Evolutionary conservation across 352 stramenopile genomes (phyloP).

Genomic region (Phytophthora pseudosyringae): DNA sequence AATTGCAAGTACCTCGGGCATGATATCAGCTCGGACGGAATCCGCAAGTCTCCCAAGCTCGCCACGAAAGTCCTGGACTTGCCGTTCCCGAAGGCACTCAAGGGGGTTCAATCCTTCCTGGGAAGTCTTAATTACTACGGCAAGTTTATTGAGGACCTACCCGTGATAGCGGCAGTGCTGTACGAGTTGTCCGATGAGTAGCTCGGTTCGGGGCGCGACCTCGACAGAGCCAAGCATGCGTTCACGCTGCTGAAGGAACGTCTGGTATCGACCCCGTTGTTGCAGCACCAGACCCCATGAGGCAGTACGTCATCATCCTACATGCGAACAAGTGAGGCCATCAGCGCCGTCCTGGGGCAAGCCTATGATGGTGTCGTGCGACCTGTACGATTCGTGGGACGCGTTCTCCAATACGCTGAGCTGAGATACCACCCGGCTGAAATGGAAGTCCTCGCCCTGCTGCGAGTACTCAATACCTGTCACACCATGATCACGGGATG

Average conservation of each 20-base stretch:
- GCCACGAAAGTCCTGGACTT: slow-evolving; percentile 4
- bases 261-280: slow-evolving; percentile 18
- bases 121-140: slow-evolving; percentile 33
- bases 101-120: slow-evolving; percentile 28
- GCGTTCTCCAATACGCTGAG: slow-evolving; percentile 10
- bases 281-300: slow-evolving; percentile 16
- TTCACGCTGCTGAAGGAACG: slow-evolving; percentile 38
- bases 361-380: slow-evolving; percentile 31
- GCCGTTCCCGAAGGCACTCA: slow-evolving; percentile 8
- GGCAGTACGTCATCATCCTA: slow-evolving; percentile 28
- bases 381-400: slow-evolving; percentile 29
- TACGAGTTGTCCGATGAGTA: not conserved
- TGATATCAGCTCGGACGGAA: slow-evolving; percentile 10
- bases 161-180: slow-evolving; percentile 8
- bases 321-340: slow-evolving; percentile 24
- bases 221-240: too few relatives aligned
- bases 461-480: slow-evolving; percentile 8
- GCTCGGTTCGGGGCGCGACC: too few relatives aligned
- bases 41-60: slow-evolving; percentile 11
- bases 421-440: slow-evolving; percentile 5
- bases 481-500: slow-evolving; percentile 7
- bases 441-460: slow-evolving; percentile 1
- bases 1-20: slow-evolving; percentile 20
- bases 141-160: slow-evolving; percentile 35
- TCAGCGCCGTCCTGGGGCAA: slow-evolving; percentile 36